These are phyloP conservation scores for Rosa persica DNA, from an alignment of 306 rosid species.

Conservation along the genomic window DNA sequence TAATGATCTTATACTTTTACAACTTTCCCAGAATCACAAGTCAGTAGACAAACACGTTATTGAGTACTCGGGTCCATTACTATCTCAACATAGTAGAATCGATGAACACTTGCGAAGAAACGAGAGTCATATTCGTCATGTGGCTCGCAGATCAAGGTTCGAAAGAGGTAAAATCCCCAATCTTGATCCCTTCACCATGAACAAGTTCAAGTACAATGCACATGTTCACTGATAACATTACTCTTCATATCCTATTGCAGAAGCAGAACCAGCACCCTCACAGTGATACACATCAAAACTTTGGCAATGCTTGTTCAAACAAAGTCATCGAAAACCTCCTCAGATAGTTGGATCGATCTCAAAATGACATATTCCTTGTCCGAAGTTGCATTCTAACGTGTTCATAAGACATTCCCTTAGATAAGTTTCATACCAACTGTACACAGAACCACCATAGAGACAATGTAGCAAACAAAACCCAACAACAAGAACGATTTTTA, in stretches of 20 bases:
- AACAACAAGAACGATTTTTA: not conserved
- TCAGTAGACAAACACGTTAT: conserved; percentile 29
- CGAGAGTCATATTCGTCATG: conserved; percentile 51
- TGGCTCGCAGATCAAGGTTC: conserved; percentile 68
- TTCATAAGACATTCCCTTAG: not conserved
- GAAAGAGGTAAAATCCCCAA: conserved; percentile 58
- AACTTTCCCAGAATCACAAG: conserved; percentile 32
- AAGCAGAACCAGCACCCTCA: conserved; percentile 3
- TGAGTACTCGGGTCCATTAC: conserved; percentile 52
- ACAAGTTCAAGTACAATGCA: not conserved
- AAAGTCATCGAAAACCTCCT: not conserved
- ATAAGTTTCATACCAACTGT: not conserved
- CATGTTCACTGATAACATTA: not conserved
- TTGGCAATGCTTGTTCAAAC: not conserved
- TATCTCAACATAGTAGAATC: conserved; percentile 32
- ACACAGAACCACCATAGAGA: not conserved
- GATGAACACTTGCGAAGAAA: conserved; percentile 52
- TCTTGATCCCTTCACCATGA: not conserved
- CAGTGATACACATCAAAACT: not conserved
- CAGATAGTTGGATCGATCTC: not conserved
- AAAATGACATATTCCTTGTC: not conserved
- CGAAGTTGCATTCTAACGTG: not conserved
- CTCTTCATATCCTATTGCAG: not conserved
- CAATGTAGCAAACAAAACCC: conserved; percentile 1
- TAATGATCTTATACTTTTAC: not conserved